A percentile compares a stretch with the other conserved stretches of the same genome.
These are phyloP conservation scores for Fusarium sp. DNA, from an alignment of 2,329 filamentous ascomycete species.

Conservation along the genomic window DNA sequence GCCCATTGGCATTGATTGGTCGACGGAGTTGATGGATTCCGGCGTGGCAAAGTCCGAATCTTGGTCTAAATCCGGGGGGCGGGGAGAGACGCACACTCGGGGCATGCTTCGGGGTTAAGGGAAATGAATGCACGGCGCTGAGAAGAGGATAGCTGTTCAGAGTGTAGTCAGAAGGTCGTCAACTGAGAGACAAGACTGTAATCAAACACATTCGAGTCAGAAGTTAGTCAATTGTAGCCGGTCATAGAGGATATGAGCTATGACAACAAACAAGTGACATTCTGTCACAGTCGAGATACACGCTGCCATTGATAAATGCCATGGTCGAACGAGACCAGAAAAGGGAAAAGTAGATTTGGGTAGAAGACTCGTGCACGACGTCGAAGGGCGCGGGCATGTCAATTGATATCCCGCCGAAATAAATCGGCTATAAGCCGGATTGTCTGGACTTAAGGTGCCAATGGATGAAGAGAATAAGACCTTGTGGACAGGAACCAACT, in stretches of 20 bases:
- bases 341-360: constrained; percentile 11
- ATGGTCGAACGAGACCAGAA: neutral
- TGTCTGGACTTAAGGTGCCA: neutral
- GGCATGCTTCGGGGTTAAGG: constrained; percentile 38
- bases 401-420: constrained; percentile 41
- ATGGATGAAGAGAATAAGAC: neutral
- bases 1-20: constrained; percentile 34
- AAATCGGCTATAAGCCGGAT: constrained; percentile 20
- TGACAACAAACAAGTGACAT: neutral
- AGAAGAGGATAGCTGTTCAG: neutral
- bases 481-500: constrained; percentile 1
- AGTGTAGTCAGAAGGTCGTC: neutral
- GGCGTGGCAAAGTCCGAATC: constrained; percentile 42
- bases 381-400: constrained; percentile 47
- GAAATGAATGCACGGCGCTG: constrained; percentile 5
- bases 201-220: neutral
- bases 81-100: constrained; percentile 23
- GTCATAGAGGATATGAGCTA: neutral
- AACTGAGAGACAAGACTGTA: neutral
- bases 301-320: constrained; percentile 8
- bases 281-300: constrained; percentile 5
- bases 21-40: constrained; percentile 14
- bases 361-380: constrained; percentile 30
- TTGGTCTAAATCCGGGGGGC: constrained; percentile 46
- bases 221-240: neutral